A percentile compares a stretch with the other conserved stretches of the same genome.
These are phyloP conservation scores for Paracamarosporium sp. DNA, from an alignment of 2,329 filamentous ascomycete genomes.

Conservation along the genomic window DNA sequence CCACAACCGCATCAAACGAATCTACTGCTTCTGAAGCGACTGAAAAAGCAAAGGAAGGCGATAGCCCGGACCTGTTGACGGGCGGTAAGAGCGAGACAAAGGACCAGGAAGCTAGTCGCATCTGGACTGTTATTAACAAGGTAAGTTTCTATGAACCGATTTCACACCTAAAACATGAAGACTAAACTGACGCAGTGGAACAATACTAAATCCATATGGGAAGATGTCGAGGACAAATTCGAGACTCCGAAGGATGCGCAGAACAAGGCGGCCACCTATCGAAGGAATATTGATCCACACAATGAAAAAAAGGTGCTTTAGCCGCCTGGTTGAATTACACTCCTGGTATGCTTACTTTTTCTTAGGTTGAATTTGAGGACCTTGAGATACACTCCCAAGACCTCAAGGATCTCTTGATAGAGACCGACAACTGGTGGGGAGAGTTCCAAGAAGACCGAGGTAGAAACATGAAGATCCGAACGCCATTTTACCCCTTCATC, in stretches of 20 bases:
- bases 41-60: not conserved
- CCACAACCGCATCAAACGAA: not conserved
- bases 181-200: not conserved
- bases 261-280: conserved; percentile 6
- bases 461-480: not conserved
- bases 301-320: not conserved
- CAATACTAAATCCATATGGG: conserved; percentile 1
- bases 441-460: not conserved
- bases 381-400: conserved; percentile 10
- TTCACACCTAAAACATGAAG: not conserved
- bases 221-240: conserved; percentile 1
- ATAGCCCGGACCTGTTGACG: not conserved
- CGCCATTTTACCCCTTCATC: conserved; percentile 10
- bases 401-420: conserved; percentile 5
- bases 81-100: not conserved
- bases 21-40: not conserved
- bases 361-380: conserved; percentile 7
- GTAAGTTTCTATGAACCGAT: not conserved
- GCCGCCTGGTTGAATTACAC: too few species aligned
- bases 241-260: not conserved
- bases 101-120: not conserved
- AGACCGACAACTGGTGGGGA: not conserved
- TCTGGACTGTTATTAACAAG: conserved; percentile 6
- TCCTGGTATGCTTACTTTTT: not conserved
- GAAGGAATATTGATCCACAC: not conserved